These are phyloP conservation scores for Hsuehochloa calcarea DNA, from an alignment of 176 grass and related monocot species.

Conservation along the genomic window DNA sequence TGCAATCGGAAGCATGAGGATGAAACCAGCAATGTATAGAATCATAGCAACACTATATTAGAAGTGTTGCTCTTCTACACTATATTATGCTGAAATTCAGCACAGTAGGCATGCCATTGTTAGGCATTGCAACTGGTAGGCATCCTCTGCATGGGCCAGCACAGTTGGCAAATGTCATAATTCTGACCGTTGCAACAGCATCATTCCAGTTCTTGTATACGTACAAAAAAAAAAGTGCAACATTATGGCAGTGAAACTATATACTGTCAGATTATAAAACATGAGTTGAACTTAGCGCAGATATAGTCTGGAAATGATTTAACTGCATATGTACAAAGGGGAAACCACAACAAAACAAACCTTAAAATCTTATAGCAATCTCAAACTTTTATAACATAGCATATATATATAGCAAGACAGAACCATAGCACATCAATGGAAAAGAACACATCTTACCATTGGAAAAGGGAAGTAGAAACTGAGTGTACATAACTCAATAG, in stretches of 20 bases:
- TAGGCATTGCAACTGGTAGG: slow-evolving; percentile 66
- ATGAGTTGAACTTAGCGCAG: not conserved
- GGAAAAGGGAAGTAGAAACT: not conserved
- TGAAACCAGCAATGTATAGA: slow-evolving; percentile 67
- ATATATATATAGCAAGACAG: not conserved
- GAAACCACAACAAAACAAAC: not conserved
- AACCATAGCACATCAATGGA: not conserved
- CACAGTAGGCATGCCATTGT: slow-evolving; percentile 55
- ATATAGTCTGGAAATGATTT: not conserved
- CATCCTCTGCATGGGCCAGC: slow-evolving; percentile 65
- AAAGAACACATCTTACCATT: not conserved
- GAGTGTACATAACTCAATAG: not conserved
- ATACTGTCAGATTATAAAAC: not conserved
- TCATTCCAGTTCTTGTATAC: slow-evolving; percentile 27
- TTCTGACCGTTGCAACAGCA: slow-evolving; percentile 16
- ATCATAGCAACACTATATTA: slow-evolving; percentile 43
- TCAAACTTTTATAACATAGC: not conserved
- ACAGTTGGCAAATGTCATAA: slow-evolving; percentile 63
- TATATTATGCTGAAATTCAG: slow-evolving; percentile 62
- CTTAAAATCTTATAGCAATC: not conserved
- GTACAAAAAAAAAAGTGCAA: not conserved
- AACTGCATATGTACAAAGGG: not conserved
- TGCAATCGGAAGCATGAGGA: slow-evolving; percentile 65
- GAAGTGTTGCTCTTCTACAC: slow-evolving; percentile 66
- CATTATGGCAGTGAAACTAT: slow-evolving; percentile 30